A percentile compares a stretch with the other conserved stretches of the same genome.
Evolutionary conservation across 495 filamentous ascomycete genomes (phyloP).

Genomic region (Podospora pseudopauciseta): DNA sequence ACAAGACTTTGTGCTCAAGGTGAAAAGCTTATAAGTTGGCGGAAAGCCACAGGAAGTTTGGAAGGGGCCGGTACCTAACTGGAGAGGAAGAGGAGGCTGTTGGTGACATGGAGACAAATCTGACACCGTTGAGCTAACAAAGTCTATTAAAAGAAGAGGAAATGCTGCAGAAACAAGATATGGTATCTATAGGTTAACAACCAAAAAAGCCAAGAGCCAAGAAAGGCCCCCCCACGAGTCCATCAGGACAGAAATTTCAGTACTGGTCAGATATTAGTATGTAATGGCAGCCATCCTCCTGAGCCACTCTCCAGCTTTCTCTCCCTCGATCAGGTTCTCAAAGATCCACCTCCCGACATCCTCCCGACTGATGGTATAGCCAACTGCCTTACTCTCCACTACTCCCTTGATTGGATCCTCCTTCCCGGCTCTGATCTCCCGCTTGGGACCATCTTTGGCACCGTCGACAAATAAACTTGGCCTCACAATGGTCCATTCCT

Average conservation of each 20-base stretch:
- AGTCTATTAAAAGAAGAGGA: not conserved
- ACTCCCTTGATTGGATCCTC: conserved; percentile 30
- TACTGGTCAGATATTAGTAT: conserved; percentile 14
- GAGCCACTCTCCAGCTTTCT: conserved; percentile 16
- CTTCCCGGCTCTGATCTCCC: conserved; percentile 30
- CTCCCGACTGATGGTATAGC: conserved; percentile 44
- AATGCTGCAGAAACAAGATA: not conserved
- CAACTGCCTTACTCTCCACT: conserved; percentile 34
- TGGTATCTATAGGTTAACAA: not conserved
- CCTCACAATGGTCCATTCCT: conserved; percentile 47
- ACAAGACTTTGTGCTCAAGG: not conserved
- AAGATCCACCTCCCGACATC: conserved; percentile 45
- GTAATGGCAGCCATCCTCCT: conserved; percentile 28
- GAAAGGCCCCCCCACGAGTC: not conserved
- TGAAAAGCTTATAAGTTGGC: not conserved
- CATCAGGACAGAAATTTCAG: too few relatives aligned
- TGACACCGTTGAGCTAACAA: not conserved
- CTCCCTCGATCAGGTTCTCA: conserved; percentile 22
- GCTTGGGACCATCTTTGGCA: conserved; percentile 16
- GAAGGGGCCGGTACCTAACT: not conserved
- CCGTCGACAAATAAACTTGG: conserved; percentile 29
- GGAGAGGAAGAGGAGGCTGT: not conserved
- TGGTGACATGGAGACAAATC: not conserved
- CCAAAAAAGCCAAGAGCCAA: not conserved
- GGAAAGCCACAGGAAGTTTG: not conserved